phyloP scores from a whole-genome alignment of 192 early-diverging fungal genomes.

The Coemansia sp. region DNA sequence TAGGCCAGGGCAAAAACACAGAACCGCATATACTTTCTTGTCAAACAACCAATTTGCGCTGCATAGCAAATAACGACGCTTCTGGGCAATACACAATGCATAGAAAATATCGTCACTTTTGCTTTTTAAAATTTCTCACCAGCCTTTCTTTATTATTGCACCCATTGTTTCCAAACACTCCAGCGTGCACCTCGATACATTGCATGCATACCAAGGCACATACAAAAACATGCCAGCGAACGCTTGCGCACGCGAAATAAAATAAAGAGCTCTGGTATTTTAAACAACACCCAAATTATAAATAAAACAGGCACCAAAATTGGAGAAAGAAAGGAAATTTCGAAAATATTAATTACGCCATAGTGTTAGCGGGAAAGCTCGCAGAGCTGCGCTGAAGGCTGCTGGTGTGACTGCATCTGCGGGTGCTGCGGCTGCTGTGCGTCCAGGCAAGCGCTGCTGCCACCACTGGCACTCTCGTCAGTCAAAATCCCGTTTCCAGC shows the following conservation, averaged over 20 bases:
- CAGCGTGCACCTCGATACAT: not conserved
- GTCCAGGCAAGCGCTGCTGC: conserved; percentile 27
- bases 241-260: not conserved
- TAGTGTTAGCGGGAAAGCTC: conserved; percentile 40
- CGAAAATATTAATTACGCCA: not conserved
- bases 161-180: conserved; percentile 1
- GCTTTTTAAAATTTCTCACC: conserved; percentile 6
- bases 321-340: conserved; percentile 2
- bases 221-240: not conserved
- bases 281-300: conserved; percentile 12
- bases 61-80: not conserved
- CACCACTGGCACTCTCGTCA: conserved; percentile 22
- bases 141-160: not conserved
- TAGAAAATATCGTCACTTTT: not conserved
- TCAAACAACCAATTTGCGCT: not conserved
- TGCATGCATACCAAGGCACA: not conserved
- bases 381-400: conserved; percentile 51
- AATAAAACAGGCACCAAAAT: conserved; percentile 14
- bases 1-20: not conserved
- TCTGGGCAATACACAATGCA: not conserved
- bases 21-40: not conserved
- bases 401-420: conserved; percentile 43
- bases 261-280: conserved; percentile 5
- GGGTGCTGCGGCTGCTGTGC: conserved; percentile 28
- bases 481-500: conserved; percentile 10